These are phyloP conservation scores for Globisporangium mamillatum DNA, from an alignment of 352 stramenopile genomes.

Conservation along the genomic window DNA sequence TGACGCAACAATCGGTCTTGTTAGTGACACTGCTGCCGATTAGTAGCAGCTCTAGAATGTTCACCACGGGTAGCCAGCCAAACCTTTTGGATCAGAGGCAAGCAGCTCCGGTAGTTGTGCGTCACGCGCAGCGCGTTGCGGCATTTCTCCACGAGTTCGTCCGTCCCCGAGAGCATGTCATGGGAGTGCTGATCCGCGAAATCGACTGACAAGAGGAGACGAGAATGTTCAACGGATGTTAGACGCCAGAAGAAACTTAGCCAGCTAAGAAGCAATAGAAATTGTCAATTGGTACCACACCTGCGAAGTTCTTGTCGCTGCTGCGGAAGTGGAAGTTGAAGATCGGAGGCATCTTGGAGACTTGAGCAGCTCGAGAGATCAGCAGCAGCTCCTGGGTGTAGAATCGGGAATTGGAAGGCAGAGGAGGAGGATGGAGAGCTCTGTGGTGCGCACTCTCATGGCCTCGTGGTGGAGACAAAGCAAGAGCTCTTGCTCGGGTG, in stretches of 20 bases:
- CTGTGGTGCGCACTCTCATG: neutral
- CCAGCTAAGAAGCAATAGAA: neutral
- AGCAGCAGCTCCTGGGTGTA: neutral
- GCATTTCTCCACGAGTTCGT: constrained; percentile 35
- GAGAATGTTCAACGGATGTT: too few relatives aligned
- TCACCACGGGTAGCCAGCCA: neutral
- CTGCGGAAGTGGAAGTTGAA: constrained; percentile 23
- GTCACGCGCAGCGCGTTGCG: constrained; percentile 30
- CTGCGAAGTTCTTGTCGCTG: constrained; percentile 40
- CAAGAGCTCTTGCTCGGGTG: neutral
- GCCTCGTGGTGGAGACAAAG: neutral
- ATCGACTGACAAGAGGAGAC: neutral
- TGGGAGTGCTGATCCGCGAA: constrained; percentile 40
- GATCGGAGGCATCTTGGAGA: constrained; percentile 16
- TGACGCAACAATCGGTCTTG: neutral
- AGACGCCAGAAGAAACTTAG: neutral
- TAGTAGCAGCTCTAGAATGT: neutral
- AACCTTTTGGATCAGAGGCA: constrained; percentile 43
- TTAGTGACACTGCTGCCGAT: neutral
- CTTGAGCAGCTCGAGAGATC: neutral
- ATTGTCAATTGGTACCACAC: constrained; percentile 17
- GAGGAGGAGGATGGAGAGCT: neutral
- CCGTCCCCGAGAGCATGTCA: constrained; percentile 35
- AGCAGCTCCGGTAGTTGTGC: constrained; percentile 46
- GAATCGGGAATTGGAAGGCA: neutral